Evolutionary conservation across 1,284 basidiomycete genomes (phyloP).

Genomic region (Leccinum brunneo-olivaceum): DNA sequence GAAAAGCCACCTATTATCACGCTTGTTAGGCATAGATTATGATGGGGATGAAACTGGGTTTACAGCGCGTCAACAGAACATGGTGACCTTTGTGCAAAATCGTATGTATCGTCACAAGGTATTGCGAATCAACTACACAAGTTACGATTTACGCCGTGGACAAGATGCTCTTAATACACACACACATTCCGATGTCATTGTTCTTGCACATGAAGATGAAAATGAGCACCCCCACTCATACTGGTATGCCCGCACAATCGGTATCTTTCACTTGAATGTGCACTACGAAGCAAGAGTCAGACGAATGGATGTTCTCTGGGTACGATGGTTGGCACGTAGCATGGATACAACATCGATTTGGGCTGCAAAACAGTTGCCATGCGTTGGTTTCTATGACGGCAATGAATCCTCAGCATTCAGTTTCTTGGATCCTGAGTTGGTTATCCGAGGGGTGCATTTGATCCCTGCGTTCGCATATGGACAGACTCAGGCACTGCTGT

Average conservation of each 20-base stretch:
- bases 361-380: conserved; percentile 9
- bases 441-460: conserved; percentile 20
- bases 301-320: conserved; percentile 11
- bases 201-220: background rate
- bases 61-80: background rate
- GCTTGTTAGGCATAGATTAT: no score
- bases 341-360: conserved; percentile 6
- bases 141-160: background rate
- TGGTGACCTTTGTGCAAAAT: background rate
- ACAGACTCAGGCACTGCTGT: conserved; percentile 18
- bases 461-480: conserved; percentile 19
- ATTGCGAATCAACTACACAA: background rate
- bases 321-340: conserved; percentile 16
- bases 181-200: background rate
- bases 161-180: background rate
- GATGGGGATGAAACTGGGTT: background rate
- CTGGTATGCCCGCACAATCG: background rate
- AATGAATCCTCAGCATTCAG: conserved; percentile 21
- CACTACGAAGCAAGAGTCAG: background rate
- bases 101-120: background rate
- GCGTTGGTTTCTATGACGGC: conserved; percentile 18
- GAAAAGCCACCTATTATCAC: no score
- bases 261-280: conserved; percentile 2
- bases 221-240: background rate
- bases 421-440: conserved; percentile 26